These are phyloP conservation scores for Diaporthe sp. DNA, from an alignment of 2,329 filamentous ascomycete species.

Conservation along the genomic window DNA sequence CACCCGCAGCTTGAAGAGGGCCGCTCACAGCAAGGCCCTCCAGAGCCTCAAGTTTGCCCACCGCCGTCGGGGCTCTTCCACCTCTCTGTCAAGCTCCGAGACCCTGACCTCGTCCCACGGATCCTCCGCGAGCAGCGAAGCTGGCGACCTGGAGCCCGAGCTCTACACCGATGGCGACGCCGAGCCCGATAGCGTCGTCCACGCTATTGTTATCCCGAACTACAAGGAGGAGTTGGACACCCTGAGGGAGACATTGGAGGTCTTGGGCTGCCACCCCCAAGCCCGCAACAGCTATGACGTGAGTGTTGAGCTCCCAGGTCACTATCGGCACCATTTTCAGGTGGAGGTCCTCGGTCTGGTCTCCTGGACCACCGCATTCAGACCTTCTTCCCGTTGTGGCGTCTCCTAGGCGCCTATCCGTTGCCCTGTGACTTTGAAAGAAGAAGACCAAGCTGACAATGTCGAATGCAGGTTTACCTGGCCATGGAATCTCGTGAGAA, in stretches of 20 bases:
- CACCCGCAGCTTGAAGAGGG: slow-evolving; percentile 64
- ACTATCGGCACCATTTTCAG: not conserved
- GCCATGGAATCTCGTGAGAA: slow-evolving; percentile 80
- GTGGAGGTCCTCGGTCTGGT: not conserved
- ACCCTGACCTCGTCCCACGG: slow-evolving; percentile 64
- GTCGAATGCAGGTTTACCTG: slow-evolving; percentile 70
- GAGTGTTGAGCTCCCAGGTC: slow-evolving; percentile 53
- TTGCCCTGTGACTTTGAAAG: slow-evolving; percentile 42
- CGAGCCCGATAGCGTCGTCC: slow-evolving; percentile 65
- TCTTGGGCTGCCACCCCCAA: slow-evolving; percentile 76
- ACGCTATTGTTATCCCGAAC: slow-evolving; percentile 79
- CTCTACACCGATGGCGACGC: slow-evolving; percentile 60
- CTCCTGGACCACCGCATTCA: not conserved
- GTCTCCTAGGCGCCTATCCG: not conserved
- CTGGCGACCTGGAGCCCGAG: slow-evolving; percentile 65
- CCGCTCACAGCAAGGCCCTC: slow-evolving; percentile 60
- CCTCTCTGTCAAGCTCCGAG: slow-evolving; percentile 70
- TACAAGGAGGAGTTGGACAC: slow-evolving; percentile 82
- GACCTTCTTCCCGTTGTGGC: slow-evolving; percentile 10
- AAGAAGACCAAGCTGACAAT: slow-evolving; percentile 39
- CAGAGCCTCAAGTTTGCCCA: slow-evolving; percentile 62
- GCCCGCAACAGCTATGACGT: slow-evolving; percentile 78
- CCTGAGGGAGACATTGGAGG: slow-evolving; percentile 76
- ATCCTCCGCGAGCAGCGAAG: slow-evolving; percentile 64
- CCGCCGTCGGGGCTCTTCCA: slow-evolving; percentile 66